Base-by-base conservation (phyloP, 257 asterid species). In the Eustoma russellianum region DNA sequence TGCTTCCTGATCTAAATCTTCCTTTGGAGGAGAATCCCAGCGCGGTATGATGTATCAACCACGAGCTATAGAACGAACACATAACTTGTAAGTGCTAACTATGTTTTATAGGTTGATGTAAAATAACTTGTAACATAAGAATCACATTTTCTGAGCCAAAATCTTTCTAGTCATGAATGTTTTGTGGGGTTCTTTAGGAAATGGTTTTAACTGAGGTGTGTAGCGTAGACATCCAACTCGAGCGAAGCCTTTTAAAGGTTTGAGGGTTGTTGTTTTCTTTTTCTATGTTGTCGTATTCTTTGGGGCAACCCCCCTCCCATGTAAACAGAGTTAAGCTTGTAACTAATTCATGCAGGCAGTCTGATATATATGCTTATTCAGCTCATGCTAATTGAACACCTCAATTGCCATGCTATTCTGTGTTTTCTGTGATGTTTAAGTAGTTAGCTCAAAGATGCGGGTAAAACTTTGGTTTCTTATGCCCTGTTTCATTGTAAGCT, bases 1-100 rank as follows among this genome's bases (percentile, higher is more conserved):
- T 48, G 18, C 77, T 77, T 46, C 83, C 83, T 1, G 83, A 77
- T 30, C 72, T 77, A 46, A 77, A 77, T 55, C 63, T 77, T 45
- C 74, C 77, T 1, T 33, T 77, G 19, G 83, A 61, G 41, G 77
- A 63, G 50, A 57, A 49, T 52, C 24, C 15, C 48, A 41, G 28
- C 53, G 71, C 11, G 62, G 59, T 19, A 57, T 55, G 38, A 65
- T 67, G 62, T 64, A 4, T 24, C 30, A 24, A 24, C 30, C 3
- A 24, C 30, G 30, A 24, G 30, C 30, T 24, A 24, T 24, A 24
- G 30, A 24, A 24, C 2, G 30, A 24, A 24, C 30, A 24, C 30
- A 24, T 24, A 24, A 4, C 30, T 53, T 54, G 48, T 63, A 63
- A 58, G 46, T 34, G 33, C 63, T 58, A 64, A 64, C 66, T 14